Conservation (phyloP, 2,329 filamentous ascomycete genomes). For the Colletotrichum gigasporum region DNA sequence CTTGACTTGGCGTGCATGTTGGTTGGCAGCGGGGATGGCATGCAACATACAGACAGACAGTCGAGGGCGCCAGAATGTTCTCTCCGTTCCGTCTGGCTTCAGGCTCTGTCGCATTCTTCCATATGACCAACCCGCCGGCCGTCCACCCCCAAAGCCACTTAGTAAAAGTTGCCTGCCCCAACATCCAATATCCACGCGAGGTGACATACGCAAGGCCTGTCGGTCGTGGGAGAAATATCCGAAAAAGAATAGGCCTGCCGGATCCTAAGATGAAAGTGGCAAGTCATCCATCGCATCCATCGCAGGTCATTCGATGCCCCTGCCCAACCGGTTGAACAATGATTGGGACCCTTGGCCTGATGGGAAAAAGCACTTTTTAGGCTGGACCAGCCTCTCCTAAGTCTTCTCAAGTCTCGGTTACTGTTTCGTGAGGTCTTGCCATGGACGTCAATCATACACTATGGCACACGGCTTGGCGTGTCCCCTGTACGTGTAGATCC, state of each 20-base stretch:
- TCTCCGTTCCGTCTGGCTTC: not conserved
- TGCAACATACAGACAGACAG: not conserved
- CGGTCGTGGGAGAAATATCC: constrained; percentile 21
- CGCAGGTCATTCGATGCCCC: constrained; percentile 14
- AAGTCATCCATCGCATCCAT: constrained; percentile 12
- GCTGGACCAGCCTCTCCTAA: constrained; percentile 8
- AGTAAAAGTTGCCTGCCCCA: constrained; percentile 25
- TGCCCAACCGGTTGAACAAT: not conserved
- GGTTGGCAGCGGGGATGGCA: too few relatives aligned
- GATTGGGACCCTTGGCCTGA: not conserved
- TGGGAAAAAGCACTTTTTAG: not conserved
- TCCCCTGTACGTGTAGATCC: constrained; percentile 13
- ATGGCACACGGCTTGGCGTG: constrained; percentile 13
- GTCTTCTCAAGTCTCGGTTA: constrained; percentile 21
- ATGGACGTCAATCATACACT: constrained; percentile 15
- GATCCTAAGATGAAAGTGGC: constrained; percentile 14
- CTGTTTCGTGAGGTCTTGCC: constrained; percentile 22
- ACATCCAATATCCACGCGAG: constrained; percentile 22
- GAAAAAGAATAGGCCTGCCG: constrained; percentile 10
- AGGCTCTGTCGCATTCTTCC: not conserved
- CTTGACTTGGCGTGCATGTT: not conserved
- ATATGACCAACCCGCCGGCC: constrained; percentile 8
- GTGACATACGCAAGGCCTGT: constrained; percentile 24
- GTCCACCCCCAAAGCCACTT: not conserved
- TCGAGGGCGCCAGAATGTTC: constrained; percentile 8